Conservation (phyloP, 2,329 filamentous ascomycete species). For the Podosphaera xanthii region DNA sequence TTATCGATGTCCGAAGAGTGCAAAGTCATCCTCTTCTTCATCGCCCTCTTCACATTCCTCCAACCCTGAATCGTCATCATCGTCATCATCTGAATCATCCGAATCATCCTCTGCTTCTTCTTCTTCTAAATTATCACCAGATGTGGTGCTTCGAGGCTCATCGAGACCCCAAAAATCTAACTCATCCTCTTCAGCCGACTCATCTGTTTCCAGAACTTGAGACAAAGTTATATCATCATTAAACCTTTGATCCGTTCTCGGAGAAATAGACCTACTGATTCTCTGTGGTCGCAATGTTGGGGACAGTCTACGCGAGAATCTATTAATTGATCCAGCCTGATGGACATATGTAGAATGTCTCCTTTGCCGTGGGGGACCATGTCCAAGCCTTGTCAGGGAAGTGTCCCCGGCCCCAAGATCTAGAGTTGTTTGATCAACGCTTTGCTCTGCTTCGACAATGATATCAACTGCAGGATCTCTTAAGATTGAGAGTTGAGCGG, state of each 20-base stretch:
- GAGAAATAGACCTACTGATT: slow-evolving; percentile 16
- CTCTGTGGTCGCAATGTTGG: slow-evolving; percentile 11
- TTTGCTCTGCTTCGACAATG: slow-evolving; percentile 9
- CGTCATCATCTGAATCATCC: slow-evolving; percentile 7
- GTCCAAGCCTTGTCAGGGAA: slow-evolving; percentile 2
- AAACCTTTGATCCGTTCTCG: slow-evolving; percentile 14
- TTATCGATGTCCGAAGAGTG: slow-evolving; percentile 28
- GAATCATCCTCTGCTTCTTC: slow-evolving; percentile 11
- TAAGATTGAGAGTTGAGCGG: slow-evolving; percentile 38
- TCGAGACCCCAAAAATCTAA: slow-evolving; percentile 25
- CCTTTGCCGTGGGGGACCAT: slow-evolving; percentile 8
- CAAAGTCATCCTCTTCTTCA: slow-evolving; percentile 23
- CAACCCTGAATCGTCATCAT: slow-evolving; percentile 19
- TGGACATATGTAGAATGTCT: slow-evolving; percentile 14
- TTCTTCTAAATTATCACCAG: slow-evolving; percentile 10
- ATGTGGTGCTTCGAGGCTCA: slow-evolving; percentile 17
- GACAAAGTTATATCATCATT: slow-evolving; percentile 7
- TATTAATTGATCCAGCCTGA: slow-evolving; percentile 3
- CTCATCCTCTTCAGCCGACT: slow-evolving; percentile 26
- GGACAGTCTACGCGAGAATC: slow-evolving; percentile 7
- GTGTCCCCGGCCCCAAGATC: slow-evolving; percentile 6
- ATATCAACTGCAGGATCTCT: slow-evolving; percentile 19
- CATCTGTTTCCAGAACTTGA: slow-evolving; percentile 24
- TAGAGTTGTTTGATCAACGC: slow-evolving; percentile 2
- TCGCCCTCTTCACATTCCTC: slow-evolving; percentile 19